A percentile compares a stretch with the other conserved stretches of the same genome.
Conservation (phyloP, 257 asterid genomes). For the Solanum sitiens region DNA sequence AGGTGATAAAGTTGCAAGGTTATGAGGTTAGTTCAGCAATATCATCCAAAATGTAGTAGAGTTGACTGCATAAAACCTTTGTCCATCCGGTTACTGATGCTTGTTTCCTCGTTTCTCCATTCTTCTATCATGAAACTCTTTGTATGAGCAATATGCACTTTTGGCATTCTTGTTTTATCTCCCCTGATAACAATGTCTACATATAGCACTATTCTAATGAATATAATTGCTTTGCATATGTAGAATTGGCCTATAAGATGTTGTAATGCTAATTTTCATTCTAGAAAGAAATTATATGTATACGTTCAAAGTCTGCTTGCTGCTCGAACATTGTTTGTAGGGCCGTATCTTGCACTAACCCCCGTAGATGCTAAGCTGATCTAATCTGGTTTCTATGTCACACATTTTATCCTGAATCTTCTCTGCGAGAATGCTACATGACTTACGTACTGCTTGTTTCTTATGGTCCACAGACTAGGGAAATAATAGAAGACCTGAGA, state of each 20-base stretch:
- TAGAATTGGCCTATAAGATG: background rate
- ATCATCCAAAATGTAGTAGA: background rate
- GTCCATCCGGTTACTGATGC: background rate
- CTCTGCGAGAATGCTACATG: background rate
- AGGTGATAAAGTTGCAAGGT: constrained; percentile 60
- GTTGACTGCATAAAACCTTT: background rate
- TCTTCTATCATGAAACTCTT: background rate
- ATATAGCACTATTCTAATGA: background rate
- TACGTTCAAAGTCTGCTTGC: background rate
- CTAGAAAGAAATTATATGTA: background rate
- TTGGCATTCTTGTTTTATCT: background rate
- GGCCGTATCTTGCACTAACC: background rate
- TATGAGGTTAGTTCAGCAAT: constrained; percentile 60
- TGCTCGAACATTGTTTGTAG: background rate
- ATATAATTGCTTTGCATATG: background rate
- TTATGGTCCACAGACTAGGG: constrained; percentile 56
- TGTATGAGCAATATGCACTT: background rate
- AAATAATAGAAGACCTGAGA: constrained; percentile 75
- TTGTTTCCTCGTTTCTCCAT: background rate
- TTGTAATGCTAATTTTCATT: background rate
- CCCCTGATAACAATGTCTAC: background rate
- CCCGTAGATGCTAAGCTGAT: background rate
- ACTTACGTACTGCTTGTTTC: background rate
- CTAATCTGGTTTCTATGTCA: background rate
- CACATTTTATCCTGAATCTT: background rate